Conservation (phyloP, 176 grass and related monocot genomes). For the Aegilops tauschii region DNA sequence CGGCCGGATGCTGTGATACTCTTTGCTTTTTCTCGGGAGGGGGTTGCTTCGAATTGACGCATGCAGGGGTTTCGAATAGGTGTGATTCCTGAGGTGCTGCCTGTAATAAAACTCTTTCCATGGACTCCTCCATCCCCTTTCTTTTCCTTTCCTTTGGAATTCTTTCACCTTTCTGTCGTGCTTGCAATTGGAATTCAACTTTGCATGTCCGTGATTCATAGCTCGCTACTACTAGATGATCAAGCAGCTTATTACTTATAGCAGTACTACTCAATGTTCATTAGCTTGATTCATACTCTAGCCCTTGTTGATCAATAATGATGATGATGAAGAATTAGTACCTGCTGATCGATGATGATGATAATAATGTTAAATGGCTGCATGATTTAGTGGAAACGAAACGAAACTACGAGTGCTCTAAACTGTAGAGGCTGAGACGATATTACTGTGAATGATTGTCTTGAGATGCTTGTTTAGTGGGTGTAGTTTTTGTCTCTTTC, state of each 20-base stretch:
- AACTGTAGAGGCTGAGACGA: neutral
- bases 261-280: neutral
- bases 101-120: conserved; percentile 47
- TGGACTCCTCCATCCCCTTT: conserved; percentile 28
- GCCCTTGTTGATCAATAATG: neutral
- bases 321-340: neutral
- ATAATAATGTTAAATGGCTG: neutral
- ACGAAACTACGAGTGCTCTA: neutral
- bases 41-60: conserved; percentile 28
- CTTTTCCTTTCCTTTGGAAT: conserved; percentile 27
- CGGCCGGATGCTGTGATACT: conserved; percentile 2
- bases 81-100: conserved; percentile 29
- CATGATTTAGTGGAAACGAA: neutral
- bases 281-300: neutral
- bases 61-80: conserved; percentile 37
- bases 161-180: conserved; percentile 24
- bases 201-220: neutral
- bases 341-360: neutral
- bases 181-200: conserved; percentile 45
- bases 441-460: neutral
- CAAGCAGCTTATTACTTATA: neutral
- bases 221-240: neutral
- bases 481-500: conserved; percentile 14
- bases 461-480: conserved; percentile 20
- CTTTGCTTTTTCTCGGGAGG: conserved; percentile 24